phyloP scores from a whole-genome alignment of 768 basidiomycete genomes.

The Pholiota microspora region DNA sequence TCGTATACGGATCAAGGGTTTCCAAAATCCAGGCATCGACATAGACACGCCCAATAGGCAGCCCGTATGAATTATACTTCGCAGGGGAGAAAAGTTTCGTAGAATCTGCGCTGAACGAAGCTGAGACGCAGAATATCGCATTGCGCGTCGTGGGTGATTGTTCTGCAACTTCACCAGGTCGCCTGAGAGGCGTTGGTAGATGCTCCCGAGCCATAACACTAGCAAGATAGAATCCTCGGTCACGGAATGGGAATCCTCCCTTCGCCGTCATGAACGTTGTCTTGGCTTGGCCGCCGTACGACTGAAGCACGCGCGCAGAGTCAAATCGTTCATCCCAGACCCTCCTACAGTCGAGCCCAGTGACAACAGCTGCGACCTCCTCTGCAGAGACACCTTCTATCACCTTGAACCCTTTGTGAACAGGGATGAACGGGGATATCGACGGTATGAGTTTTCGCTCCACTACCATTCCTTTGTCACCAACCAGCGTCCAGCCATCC shows the following conservation, averaged over 20 bases:
- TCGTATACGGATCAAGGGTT: conserved; percentile 93
- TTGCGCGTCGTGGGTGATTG: conserved; percentile 40
- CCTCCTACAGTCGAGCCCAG: conserved; percentile 67
- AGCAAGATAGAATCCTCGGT: conserved; percentile 82
- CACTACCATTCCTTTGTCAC: conserved; percentile 73
- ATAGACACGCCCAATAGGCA: conserved; percentile 79
- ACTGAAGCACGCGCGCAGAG: conserved; percentile 64
- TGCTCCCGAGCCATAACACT: conserved; percentile 66
- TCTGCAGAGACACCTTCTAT: conserved; percentile 93
- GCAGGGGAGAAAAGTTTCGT: conserved; percentile 48
- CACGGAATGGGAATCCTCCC: conserved; percentile 87
- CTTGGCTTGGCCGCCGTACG: conserved; percentile 71
- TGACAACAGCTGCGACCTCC: conserved; percentile 76
- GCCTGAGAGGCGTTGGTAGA: conserved; percentile 30
- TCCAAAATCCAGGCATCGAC: conserved; percentile 96
- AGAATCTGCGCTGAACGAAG: conserved; percentile 76
- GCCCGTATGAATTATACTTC: conserved; percentile 73
- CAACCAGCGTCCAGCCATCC: conserved; percentile 74
- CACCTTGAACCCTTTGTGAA: conserved; percentile 87
- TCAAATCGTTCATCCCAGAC: conserved; percentile 89
- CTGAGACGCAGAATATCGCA: conserved; percentile 79
- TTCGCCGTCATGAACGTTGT: conserved; percentile 74
- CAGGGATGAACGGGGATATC: conserved; percentile 76
- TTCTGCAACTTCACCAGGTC: conserved; percentile 35
- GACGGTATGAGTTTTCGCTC: conserved; percentile 74